phyloP scores from a whole-genome alignment of 176 grass and related monocot genomes.

The Oryza meyeriana region DNA sequence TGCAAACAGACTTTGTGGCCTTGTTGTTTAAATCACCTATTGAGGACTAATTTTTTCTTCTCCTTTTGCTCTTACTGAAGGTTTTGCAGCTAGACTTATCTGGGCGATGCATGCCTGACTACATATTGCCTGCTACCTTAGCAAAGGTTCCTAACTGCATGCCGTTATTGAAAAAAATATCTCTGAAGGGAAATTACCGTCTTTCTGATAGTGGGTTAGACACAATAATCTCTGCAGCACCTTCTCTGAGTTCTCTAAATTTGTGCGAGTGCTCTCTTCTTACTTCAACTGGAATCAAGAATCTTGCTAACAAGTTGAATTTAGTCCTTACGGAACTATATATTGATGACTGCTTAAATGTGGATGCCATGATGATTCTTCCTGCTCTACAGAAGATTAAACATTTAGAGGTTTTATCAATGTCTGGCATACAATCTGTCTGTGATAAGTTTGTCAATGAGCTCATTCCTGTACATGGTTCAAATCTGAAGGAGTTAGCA shows the following conservation, averaged over 20 bases:
- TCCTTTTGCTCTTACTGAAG: conserved; percentile 45
- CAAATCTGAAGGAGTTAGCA: conserved; percentile 65
- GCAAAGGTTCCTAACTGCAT: conserved; percentile 61
- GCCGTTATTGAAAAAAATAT: conserved; percentile 64
- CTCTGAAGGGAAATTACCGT: conserved; percentile 79
- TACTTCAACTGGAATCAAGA: conserved; percentile 63
- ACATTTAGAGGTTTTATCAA: conserved; percentile 70
- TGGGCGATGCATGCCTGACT: conserved; percentile 89
- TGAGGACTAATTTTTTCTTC: neutral
- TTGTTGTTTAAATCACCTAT: conserved; percentile 6
- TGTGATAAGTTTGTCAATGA: conserved; percentile 72
- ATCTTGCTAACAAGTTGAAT: conserved; percentile 50
- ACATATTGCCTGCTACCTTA: conserved; percentile 67
- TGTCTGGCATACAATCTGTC: conserved; percentile 71
- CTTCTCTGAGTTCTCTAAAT: conserved; percentile 65
- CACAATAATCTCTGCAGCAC: conserved; percentile 60
- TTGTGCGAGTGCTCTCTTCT: conserved; percentile 85
- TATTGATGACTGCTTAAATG: conserved; percentile 86
- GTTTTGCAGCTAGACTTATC: conserved; percentile 80
- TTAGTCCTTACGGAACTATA: conserved; percentile 66
- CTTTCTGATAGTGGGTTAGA: conserved; percentile 82
- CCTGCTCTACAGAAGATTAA: conserved; percentile 68
- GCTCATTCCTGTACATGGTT: conserved; percentile 67
- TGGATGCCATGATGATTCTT: conserved; percentile 71
- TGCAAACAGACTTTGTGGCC: neutral